phyloP scores from a whole-genome alignment of 1,284 basidiomycete species.

The Sporisorium scitamineum region DNA sequence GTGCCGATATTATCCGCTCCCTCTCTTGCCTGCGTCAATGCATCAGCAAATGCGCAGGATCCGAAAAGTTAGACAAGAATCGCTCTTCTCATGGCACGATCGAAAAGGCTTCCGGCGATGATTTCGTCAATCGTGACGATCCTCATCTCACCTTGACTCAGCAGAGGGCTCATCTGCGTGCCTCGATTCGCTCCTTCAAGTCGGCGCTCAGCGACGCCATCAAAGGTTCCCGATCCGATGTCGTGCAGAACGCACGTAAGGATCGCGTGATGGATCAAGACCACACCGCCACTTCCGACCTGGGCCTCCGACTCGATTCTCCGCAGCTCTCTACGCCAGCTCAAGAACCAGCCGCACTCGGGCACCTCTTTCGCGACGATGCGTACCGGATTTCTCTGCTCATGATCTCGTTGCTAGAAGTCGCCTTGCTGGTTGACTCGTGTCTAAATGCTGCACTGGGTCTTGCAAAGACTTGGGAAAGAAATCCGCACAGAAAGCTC shows the following conservation, averaged over 20 bases:
- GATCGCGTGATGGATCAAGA: neutral
- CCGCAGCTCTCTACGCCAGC: neutral
- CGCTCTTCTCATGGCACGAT: neutral
- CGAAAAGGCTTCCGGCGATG: neutral
- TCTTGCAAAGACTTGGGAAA: constrained; percentile 21
- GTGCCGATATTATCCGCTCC: constrained; percentile 26
- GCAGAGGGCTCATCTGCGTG: constrained; percentile 21
- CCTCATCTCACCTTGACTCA: constrained; percentile 15
- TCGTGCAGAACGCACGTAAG: neutral
- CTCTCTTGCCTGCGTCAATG: constrained; percentile 25
- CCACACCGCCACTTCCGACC: neutral
- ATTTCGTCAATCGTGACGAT: neutral
- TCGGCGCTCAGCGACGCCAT: constrained; percentile 27
- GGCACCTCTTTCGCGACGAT: constrained; percentile 46
- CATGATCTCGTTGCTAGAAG: constrained; percentile 56
- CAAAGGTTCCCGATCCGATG: constrained; percentile 15
- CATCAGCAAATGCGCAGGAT: constrained; percentile 18
- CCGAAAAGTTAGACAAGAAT: neutral
- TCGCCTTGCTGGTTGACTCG: constrained; percentile 43
- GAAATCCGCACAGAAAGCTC: constrained; percentile 9
- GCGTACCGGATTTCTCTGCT: constrained; percentile 54
- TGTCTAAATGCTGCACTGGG: constrained; percentile 29
- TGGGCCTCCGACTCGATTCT: neutral
- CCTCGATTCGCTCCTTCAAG: constrained; percentile 35
- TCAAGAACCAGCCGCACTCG: neutral